Conservation (phyloP, 164 flowering plant genomes). For the Magnolia changhungtana region DNA sequence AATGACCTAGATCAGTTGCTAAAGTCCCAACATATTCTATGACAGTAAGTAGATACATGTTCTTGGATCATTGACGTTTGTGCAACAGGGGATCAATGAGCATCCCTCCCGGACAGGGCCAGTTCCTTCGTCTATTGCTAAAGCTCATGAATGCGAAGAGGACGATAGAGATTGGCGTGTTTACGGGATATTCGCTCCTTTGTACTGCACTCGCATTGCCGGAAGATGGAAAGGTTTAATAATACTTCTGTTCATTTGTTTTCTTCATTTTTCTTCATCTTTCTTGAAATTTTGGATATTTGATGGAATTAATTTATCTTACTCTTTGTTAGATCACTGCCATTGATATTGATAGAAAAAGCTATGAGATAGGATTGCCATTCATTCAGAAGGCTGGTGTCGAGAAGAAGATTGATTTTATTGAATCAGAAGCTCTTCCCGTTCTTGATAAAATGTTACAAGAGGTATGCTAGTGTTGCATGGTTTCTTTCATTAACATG, state of each 20-base stretch:
- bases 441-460: too few relatives aligned
- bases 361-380: too few relatives aligned
- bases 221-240: neutral
- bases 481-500: constrained; percentile 6
- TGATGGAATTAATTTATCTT: neutral
- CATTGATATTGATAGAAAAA: constrained; percentile 26
- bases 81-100: neutral
- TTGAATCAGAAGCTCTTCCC: too few relatives aligned
- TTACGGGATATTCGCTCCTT: neutral
- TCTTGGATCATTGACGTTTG: too few relatives aligned
- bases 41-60: too few relatives aligned
- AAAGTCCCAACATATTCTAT: too few relatives aligned
- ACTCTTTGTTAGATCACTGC: constrained; percentile 30
- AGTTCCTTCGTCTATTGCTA: too few relatives aligned
- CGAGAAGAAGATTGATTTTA: too few relatives aligned
- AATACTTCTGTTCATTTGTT: neutral
- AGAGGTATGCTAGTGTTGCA: constrained; percentile 20
- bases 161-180: neutral
- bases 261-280: too few relatives aligned
- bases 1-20: too few relatives aligned
- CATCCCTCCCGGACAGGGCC: neutral
- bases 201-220: neutral
- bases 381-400: too few relatives aligned
- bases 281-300: neutral
- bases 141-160: neutral